Percentiles rank a stretch among this genome's conserved stretches.
phyloP scores from a whole-genome alignment of 1,284 basidiomycete genomes.

The Coniferiporia weirii region DNA sequence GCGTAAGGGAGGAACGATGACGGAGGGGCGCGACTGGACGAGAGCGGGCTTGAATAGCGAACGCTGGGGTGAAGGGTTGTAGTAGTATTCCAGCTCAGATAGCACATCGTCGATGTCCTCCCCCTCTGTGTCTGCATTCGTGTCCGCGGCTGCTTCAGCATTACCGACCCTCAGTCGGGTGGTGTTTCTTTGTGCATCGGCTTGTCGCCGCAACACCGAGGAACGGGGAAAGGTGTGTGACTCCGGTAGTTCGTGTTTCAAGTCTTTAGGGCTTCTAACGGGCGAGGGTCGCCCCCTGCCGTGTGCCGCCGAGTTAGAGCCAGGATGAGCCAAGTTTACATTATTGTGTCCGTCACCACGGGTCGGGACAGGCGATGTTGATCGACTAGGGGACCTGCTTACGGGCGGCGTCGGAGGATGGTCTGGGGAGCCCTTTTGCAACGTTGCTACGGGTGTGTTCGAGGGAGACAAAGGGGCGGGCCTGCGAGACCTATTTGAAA shows the following conservation, averaged over 20 bases:
- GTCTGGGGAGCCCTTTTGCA: neutral
- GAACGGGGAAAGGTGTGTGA: neutral
- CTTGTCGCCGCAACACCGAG: neutral
- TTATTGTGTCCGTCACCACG: neutral
- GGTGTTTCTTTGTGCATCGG: neutral
- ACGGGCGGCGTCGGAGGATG: neutral
- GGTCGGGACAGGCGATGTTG: neutral
- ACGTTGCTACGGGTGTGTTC: neutral
- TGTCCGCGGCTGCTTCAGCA: neutral
- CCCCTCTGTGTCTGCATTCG: neutral
- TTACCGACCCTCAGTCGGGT: neutral
- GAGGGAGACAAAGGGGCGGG: neutral
- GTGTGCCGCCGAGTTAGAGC: neutral
- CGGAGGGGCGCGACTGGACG: neutral
- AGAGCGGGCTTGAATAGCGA: neutral
- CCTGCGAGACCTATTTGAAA: neutral
- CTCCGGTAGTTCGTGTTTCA: neutral
- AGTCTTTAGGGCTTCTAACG: neutral
- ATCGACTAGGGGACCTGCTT: constrained; percentile 3
- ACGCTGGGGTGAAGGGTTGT: neutral
- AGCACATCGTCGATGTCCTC: constrained; percentile 9
- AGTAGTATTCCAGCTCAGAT: constrained; percentile 12
- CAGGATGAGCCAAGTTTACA: neutral
- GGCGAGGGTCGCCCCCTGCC: no score
- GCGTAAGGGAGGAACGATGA: neutral